Base-by-base conservation (phyloP, 331 rosid genomes). In the Dryas integrifolia region DNA sequence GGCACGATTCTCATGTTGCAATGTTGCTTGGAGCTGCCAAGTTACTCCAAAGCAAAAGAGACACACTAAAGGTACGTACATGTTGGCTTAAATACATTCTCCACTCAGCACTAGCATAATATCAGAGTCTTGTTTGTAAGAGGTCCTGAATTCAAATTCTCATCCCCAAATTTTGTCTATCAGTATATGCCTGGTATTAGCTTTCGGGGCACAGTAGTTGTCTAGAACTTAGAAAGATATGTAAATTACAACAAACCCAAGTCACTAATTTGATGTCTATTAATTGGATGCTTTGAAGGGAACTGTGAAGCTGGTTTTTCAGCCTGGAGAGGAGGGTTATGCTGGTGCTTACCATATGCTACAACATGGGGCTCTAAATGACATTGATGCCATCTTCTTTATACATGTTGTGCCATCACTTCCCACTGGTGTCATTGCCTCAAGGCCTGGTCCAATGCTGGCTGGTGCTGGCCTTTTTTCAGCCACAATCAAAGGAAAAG, bases 11-110 rank as follows among this genome's bases (percentile, higher is more conserved):
- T 70, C 81, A 77, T 14, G 76, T 70, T 4, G 72, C 81, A 4
- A 77, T 77, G 81, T 8, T 77, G 61, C 75, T 77, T 62, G 81
- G 81, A 44, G 81, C 81, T 7, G 76, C 81, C 30, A 77, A 70
- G 65, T 51, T 77, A 45, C 81, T 77, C 49, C 76, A 70, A 0
- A 58, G 55, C 10, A 61, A 50, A 61, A 70, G 18, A 70, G 72
- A 61, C 61, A 7, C 11, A 1, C 58, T 77, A 0, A 70, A 61
- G 81, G 76, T 69, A 24, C 12, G 76, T 69, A 24, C 8, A 26
- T 11, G 9, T 55, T 18, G 0, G 5, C 43, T 58, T 26, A n/a
- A 26, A 2, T 26, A 30, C 8, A 26, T 10, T 26, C 30, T 21
- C 35, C 2, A 30, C 35, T 30, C 35, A 2, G 35, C 35, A 30